Percentiles rank a stretch among this genome's conserved stretches.
phyloP scores from a whole-genome alignment of 345 rosid genomes.

The Populus alba region DNA sequence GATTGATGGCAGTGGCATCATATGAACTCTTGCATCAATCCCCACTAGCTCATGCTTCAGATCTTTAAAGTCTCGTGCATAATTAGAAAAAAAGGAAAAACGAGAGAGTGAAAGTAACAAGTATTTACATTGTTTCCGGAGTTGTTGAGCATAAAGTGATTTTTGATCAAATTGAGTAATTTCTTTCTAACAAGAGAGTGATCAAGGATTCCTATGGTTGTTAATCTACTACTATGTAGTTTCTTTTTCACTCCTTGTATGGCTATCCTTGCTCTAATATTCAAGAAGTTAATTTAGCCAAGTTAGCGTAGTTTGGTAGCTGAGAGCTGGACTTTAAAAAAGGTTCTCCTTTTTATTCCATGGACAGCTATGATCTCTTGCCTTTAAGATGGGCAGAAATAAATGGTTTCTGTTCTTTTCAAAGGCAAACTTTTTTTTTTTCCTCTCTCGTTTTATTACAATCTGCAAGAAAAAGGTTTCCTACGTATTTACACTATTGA shows the following conservation, averaged over 20 bases:
- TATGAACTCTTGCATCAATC: not conserved
- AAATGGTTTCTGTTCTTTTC: not conserved
- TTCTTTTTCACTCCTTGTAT: not conserved
- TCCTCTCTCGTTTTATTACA: not conserved
- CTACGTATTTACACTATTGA: not conserved
- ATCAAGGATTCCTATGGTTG: not conserved
- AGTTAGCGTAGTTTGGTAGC: not conserved
- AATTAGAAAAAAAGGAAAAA: not conserved
- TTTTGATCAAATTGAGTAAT: not conserved
- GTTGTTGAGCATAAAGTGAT: conserved; percentile 3
- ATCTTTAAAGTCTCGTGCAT: not conserved
- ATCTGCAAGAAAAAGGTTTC: not conserved
- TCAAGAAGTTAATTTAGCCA: not conserved
- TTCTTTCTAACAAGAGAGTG: not conserved
- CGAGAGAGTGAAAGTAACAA: not conserved
- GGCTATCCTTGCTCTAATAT: not conserved
- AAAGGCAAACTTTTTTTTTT: not conserved
- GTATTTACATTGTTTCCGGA: not conserved
- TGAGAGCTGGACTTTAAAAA: not conserved
- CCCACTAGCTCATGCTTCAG: not conserved
- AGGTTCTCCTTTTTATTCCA: not conserved
- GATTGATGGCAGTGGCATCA: not conserved
- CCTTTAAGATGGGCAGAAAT: not conserved
- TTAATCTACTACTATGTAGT: not conserved
- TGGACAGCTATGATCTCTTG: not conserved